Percentiles rank a stretch among this genome's conserved stretches.
These are phyloP conservation scores for Metschnikowia matae DNA, from an alignment of 805 yeast genomes.

Conservation along the genomic window DNA sequence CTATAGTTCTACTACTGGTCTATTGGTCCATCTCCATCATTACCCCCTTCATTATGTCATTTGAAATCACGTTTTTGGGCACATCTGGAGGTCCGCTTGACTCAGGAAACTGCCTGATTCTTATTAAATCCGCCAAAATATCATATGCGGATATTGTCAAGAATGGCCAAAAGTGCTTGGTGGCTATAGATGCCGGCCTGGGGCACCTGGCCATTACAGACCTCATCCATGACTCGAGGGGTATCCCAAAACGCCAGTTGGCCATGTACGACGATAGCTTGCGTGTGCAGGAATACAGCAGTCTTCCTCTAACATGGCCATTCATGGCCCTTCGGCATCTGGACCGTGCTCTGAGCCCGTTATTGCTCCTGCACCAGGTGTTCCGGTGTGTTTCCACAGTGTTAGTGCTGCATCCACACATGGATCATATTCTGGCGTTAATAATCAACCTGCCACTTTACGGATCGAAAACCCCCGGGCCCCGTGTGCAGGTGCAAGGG, in stretches of 20 bases:
- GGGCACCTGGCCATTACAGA: conserved; percentile 58
- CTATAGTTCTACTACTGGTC: no score
- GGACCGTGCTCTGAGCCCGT: conserved; percentile 3
- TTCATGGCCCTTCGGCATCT: conserved; percentile 16
- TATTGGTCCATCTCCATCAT: no score
- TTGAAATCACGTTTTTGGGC: conserved; percentile 68
- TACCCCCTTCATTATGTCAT: conserved; percentile 24
- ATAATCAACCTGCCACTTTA: conserved; percentile 61
- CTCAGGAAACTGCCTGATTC: conserved; percentile 60
- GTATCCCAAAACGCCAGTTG: conserved; percentile 15
- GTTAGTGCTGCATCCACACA: conserved; percentile 75
- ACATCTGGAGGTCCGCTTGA: conserved; percentile 85
- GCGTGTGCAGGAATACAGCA: conserved; percentile 22
- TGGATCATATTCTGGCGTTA: conserved; percentile 73
- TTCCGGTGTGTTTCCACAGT: conserved; percentile 26
- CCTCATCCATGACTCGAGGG: conserved; percentile 22
- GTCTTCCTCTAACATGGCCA: conserved; percentile 23
- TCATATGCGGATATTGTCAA: conserved; percentile 37
- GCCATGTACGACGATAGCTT: conserved; percentile 30
- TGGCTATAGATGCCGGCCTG: conserved; percentile 78
- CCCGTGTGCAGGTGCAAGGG: conserved; percentile 37
- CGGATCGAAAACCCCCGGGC: conserved; percentile 25
- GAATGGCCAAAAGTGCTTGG: conserved; percentile 24
- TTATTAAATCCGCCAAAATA: conserved; percentile 53
- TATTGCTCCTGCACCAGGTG: conserved; percentile 12